Percentiles rank a stretch among this genome's conserved stretches.
Evolutionary conservation across 2,329 filamentous ascomycete genomes (phyloP).

Genomic region (Talaromyces funiculosus): DNA sequence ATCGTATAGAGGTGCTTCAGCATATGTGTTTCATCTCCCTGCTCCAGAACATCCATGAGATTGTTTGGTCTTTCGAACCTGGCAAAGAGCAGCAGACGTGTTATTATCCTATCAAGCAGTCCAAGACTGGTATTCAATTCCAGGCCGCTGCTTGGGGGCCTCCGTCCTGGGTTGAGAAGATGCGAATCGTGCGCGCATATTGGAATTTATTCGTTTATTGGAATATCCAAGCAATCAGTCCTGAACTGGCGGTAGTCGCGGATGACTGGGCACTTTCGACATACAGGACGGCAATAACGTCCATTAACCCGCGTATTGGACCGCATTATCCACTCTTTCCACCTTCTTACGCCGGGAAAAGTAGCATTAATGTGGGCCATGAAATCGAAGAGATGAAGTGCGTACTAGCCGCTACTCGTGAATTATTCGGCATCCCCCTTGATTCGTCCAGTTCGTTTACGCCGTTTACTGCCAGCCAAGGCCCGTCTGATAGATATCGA

Average conservation of each 20-base stretch:
- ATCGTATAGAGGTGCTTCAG: slow-evolving; percentile 9
- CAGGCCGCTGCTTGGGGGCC: slow-evolving; percentile 5
- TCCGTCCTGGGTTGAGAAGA: slow-evolving; percentile 1
- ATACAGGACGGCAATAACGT: neutral
- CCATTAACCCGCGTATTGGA: neutral
- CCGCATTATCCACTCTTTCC: neutral
- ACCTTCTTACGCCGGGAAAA: too few relatives aligned
- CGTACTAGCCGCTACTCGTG: slow-evolving; percentile 4
- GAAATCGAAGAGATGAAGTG: slow-evolving; percentile 13
- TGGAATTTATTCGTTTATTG: slow-evolving; percentile 10
- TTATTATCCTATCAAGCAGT: neutral
- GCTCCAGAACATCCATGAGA: slow-evolving; percentile 12
- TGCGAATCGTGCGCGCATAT: slow-evolving; percentile 4
- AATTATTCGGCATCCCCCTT: slow-evolving; percentile 1
- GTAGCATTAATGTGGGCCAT: too few relatives aligned
- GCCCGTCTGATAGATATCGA: too few relatives aligned
- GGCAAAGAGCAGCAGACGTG: neutral
- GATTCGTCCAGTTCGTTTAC: neutral
- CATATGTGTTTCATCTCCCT: slow-evolving; percentile 6
- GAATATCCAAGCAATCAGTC: neutral
- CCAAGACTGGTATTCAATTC: neutral
- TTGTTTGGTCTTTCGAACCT: neutral
- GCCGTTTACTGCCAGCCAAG: slow-evolving; percentile 6
- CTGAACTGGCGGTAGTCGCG: neutral
- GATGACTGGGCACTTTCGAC: neutral